Percentiles rank a stretch among this genome's conserved stretches.
phyloP scores from a whole-genome alignment of 208 protist genomes.

The Leishmania mexicana region DNA sequence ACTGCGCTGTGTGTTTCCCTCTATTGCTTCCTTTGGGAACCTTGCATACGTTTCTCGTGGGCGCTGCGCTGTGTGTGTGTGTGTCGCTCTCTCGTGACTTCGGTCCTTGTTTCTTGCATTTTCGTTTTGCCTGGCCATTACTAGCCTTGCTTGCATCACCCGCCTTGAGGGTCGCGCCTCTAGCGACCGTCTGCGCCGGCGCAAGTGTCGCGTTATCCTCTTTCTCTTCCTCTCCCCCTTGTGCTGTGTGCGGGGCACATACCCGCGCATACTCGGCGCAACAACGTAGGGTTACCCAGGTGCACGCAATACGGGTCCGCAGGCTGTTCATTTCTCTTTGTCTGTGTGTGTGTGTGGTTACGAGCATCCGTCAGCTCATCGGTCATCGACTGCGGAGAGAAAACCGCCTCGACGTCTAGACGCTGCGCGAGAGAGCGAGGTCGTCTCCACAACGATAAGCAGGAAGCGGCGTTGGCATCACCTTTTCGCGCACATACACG shows the following conservation, averaged over 20 bases:
- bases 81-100: neutral
- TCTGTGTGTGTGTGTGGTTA: neutral
- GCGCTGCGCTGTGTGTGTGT: neutral
- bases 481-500: neutral
- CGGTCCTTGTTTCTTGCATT: too few relatives aligned
- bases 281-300: neutral
- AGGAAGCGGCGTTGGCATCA: neutral
- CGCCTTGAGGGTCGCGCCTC: neutral
- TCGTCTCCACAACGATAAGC: neutral
- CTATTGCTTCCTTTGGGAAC: neutral
- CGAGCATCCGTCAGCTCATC: neutral
- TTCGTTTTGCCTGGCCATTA: neutral
- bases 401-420: neutral
- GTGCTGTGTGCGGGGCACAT: neutral
- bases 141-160: neutral
- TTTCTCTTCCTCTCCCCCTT: neutral
- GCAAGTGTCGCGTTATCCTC: neutral
- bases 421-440: neutral
- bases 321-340: neutral
- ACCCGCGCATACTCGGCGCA: neutral
- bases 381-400: neutral
- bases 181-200: neutral
- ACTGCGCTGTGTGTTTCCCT: neutral
- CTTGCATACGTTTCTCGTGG: slow-evolving; percentile 1
- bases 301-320: neutral